These are phyloP conservation scores for Podosphaera fusca DNA, from an alignment of 2,329 filamentous ascomycete species.

Conservation along the genomic window DNA sequence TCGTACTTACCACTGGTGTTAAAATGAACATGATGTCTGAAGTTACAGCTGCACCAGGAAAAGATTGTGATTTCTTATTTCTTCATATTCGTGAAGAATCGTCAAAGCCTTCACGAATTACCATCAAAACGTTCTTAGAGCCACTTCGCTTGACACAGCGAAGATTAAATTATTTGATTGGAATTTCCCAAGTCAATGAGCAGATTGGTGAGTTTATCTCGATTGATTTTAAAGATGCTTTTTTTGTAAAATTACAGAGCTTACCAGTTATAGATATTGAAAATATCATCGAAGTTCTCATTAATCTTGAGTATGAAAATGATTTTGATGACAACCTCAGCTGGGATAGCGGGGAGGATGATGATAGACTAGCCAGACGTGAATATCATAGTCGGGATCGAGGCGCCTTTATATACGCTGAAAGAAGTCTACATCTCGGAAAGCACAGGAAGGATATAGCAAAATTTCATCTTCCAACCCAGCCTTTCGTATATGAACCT, in stretches of 20 bases:
- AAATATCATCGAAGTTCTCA: constrained; percentile 45
- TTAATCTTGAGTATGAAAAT: constrained; percentile 46
- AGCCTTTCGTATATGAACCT: constrained; percentile 66
- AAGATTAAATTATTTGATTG: constrained; percentile 65
- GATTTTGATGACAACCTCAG: constrained; percentile 39
- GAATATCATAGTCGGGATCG: constrained; percentile 24
- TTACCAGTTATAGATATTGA: constrained; percentile 24
- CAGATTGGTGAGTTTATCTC: constrained; percentile 25
- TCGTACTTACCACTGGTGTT: constrained; percentile 64
- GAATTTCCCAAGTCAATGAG: constrained; percentile 51
- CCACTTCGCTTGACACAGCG: constrained; percentile 61
- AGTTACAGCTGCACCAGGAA: constrained; percentile 71
- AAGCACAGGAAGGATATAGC: constrained; percentile 13
- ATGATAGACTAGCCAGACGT: constrained; percentile 23
- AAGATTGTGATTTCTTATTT: constrained; percentile 82
- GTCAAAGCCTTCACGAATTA: constrained; percentile 29
- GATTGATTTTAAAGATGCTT: not conserved
- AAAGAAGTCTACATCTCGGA: constrained; percentile 31
- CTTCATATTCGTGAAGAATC: constrained; percentile 34
- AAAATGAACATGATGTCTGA: constrained; percentile 56
- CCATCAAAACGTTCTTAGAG: constrained; percentile 82
- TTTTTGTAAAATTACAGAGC: not conserved
- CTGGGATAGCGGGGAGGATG: constrained; percentile 79
- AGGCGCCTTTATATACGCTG: constrained; percentile 34
- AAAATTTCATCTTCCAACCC: constrained; percentile 62